phyloP scores from a whole-genome alignment of 1,139 yeast species.

The Nakaseomyces uthaithaninus region DNA sequence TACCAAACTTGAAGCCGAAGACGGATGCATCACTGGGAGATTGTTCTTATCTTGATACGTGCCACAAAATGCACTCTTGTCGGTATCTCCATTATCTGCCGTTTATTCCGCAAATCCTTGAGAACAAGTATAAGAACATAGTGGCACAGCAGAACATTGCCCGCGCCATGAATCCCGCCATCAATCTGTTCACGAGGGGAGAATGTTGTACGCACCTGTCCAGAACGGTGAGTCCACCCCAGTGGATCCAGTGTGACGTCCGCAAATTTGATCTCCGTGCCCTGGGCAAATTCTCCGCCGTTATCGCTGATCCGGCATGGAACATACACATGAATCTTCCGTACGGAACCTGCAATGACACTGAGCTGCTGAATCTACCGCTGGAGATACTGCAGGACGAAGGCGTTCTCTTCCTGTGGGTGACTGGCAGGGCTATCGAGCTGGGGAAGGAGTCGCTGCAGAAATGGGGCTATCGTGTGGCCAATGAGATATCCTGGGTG shows the following conservation, averaged over 20 bases:
- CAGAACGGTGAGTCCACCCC: constrained; percentile 45
- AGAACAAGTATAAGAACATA: constrained; percentile 26
- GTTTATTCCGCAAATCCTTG: constrained; percentile 39
- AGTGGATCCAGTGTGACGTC: constrained; percentile 84
- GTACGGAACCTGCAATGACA: constrained; percentile 67
- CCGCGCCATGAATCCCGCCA: constrained; percentile 10
- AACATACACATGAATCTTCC: constrained; percentile 77
- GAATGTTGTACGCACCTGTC: constrained; percentile 38
- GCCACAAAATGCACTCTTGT: constrained; percentile 77
- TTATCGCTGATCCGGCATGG: constrained; percentile 90
- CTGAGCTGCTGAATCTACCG: constrained; percentile 59
- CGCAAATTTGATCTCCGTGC: constrained; percentile 57
- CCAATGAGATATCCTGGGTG: constrained; percentile 83
- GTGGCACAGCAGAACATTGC: constrained; percentile 25
- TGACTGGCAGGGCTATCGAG: constrained; percentile 88
- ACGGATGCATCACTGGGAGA: constrained; percentile 76
- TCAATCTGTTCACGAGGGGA: constrained; percentile 48
- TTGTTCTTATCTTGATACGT: constrained; percentile 88
- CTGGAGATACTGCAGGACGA: constrained; percentile 67
- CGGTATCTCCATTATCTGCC: constrained; percentile 75
- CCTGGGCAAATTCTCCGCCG: constrained; percentile 78
- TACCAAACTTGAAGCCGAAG: constrained; percentile 49
- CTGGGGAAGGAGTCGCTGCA: constrained; percentile 68
- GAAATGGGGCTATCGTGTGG: constrained; percentile 74
- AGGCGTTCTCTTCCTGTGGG: constrained; percentile 83